phyloP scores from a whole-genome alignment of 1,139 yeast genomes.

The Candida sp. region DNA sequence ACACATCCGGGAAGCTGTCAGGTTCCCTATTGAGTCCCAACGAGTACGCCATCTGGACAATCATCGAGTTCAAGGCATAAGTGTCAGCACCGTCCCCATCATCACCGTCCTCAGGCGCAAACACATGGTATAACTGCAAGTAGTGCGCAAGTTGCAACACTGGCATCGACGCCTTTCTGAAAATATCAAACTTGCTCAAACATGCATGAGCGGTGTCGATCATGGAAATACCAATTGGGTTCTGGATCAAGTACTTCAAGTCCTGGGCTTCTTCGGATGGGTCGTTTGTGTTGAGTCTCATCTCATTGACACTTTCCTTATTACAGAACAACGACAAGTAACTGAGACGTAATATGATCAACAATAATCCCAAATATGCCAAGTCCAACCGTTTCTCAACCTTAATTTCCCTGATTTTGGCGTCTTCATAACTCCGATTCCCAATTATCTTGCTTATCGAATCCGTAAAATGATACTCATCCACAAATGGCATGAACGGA shows the following conservation, averaged over 20 bases:
- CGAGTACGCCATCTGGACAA: slow-evolving; percentile 46
- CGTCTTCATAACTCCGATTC: slow-evolving; percentile 22
- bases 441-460: slow-evolving; percentile 31
- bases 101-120: slow-evolving; percentile 58
- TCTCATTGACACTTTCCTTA: slow-evolving; percentile 29
- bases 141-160: slow-evolving; percentile 52
- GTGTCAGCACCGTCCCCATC: slow-evolving; percentile 52
- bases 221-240: slow-evolving; percentile 51
- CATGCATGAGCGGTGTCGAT: slow-evolving; percentile 57
- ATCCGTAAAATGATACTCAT: slow-evolving; percentile 28
- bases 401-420: slow-evolving; percentile 20
- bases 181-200: slow-evolving; percentile 52
- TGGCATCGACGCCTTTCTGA: slow-evolving; percentile 50
- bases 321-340: slow-evolving; percentile 41
- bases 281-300: slow-evolving; percentile 25
- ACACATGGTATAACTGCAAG: slow-evolving; percentile 39
- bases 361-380: slow-evolving; percentile 34
- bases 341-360: slow-evolving; percentile 32
- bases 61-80: slow-evolving; percentile 36
- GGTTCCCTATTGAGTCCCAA: slow-evolving; percentile 54
- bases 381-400: slow-evolving; percentile 36
- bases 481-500: slow-evolving; percentile 42
- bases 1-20: slow-evolving; percentile 23
- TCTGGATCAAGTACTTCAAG: slow-evolving; percentile 44
- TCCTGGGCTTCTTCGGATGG: slow-evolving; percentile 29